These are phyloP conservation scores for Hyaloperonospora arabidopsidis DNA, from an alignment of 352 stramenopile genomes.

Conservation along the genomic window DNA sequence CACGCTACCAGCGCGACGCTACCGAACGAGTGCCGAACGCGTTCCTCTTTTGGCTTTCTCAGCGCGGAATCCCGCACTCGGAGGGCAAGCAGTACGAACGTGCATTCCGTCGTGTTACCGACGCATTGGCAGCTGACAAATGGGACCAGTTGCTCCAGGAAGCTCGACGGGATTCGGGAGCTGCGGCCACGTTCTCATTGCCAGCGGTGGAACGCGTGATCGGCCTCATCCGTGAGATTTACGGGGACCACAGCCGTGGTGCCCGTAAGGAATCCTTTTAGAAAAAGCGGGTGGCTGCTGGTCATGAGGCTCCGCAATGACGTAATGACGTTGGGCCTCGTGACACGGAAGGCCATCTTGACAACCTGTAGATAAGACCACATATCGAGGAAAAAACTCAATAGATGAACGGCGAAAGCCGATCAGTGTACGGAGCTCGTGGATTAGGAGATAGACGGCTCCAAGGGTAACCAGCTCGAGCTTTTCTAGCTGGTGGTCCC, in stretches of 20 bases:
- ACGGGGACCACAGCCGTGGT: constrained; percentile 35
- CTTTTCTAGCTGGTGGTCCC: too few relatives aligned
- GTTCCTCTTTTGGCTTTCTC: constrained; percentile 66
- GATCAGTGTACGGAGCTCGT: too few relatives aligned
- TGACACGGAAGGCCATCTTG: too few relatives aligned
- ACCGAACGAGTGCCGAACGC: constrained; percentile 64
- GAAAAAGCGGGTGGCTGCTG: background rate
- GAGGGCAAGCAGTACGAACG: constrained; percentile 33
- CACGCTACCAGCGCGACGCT: constrained; percentile 53
- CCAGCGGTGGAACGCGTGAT: constrained; percentile 51
- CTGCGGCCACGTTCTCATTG: constrained; percentile 43
- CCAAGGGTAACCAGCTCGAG: too few relatives aligned
- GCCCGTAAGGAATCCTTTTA: constrained; percentile 54
- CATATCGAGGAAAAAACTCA: too few relatives aligned
- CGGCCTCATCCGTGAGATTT: constrained; percentile 55
- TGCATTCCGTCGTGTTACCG: constrained; percentile 41
- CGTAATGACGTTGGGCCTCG: too few relatives aligned
- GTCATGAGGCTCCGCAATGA: too few relatives aligned
- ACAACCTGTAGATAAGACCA: too few relatives aligned
- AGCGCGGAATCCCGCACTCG: constrained; percentile 28
- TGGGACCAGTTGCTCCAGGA: constrained; percentile 40
- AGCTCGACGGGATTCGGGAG: constrained; percentile 20
- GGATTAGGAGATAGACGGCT: too few relatives aligned
- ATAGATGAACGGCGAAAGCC: too few relatives aligned
- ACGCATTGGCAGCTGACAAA: constrained; percentile 30